Evolutionary conservation across 495 filamentous ascomycete species (phyloP).

Genomic region (Durotheca rogersii): DNA sequence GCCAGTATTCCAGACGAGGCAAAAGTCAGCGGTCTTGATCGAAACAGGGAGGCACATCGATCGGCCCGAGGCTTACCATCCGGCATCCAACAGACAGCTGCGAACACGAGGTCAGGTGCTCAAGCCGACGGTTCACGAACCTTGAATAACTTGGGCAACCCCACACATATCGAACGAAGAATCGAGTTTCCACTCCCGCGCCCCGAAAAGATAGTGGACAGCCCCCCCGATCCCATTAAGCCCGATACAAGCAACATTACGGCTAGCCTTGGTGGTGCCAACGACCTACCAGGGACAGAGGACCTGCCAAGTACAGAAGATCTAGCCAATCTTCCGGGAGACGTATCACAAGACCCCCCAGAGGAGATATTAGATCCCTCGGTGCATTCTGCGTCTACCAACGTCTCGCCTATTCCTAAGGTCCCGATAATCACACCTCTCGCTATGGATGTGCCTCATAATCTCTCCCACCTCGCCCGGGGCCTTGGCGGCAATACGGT

Average conservation of each 20-base stretch:
- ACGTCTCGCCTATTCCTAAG: constrained; percentile 32
- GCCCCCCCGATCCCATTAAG: constrained; percentile 5
- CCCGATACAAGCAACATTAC: constrained; percentile 13
- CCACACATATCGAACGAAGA: constrained; percentile 31
- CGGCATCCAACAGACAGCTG: not conserved
- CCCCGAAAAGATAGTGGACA: constrained; percentile 8
- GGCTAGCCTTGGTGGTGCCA: constrained; percentile 18
- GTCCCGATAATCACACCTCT: constrained; percentile 34
- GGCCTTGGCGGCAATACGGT: constrained; percentile 70
- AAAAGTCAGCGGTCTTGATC: constrained; percentile 4
- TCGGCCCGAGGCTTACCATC: not conserved
- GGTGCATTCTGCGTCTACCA: constrained; percentile 28
- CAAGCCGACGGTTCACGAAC: constrained; percentile 8
- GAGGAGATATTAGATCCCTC: constrained; percentile 35
- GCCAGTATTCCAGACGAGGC: constrained; percentile 17
- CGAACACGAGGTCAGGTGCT: not conserved
- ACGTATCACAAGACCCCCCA: constrained; percentile 28
- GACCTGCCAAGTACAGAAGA: constrained; percentile 22
- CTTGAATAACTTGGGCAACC: constrained; percentile 32
- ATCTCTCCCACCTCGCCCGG: constrained; percentile 44
- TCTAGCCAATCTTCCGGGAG: constrained; percentile 18
- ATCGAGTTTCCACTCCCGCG: constrained; percentile 34
- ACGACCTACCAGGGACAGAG: constrained; percentile 23
- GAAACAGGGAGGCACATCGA: not conserved
- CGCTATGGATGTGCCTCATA: constrained; percentile 22